These are phyloP conservation scores for Copromyces sp. DNA, from an alignment of 495 filamentous ascomycete genomes.

Conservation along the genomic window DNA sequence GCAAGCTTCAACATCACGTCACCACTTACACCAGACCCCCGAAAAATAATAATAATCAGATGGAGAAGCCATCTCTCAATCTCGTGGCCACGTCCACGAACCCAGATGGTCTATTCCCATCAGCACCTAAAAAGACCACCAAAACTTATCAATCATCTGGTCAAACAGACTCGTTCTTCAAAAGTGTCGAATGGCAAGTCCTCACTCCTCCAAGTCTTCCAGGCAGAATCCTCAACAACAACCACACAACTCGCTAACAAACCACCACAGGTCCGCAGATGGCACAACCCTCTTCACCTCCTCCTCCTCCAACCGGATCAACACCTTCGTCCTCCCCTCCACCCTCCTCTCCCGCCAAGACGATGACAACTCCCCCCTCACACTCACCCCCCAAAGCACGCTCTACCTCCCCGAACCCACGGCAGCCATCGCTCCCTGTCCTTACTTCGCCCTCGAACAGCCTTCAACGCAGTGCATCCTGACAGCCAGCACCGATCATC, in stretches of 20 bases:
- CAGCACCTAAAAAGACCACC: background rate
- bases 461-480: conserved; percentile 59
- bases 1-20: background rate
- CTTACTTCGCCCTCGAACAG: conserved; percentile 57
- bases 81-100: conserved; percentile 11
- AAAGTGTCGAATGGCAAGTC: conserved; percentile 24
- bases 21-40: background rate
- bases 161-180: conserved; percentile 21
- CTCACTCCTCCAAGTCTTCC: background rate
- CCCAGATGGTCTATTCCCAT: conserved; percentile 9
- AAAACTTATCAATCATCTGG: background rate
- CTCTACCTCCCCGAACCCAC: conserved; percentile 57
- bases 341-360: conserved; percentile 52
- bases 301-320: conserved; percentile 55
- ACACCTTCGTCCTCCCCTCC: conserved; percentile 61
- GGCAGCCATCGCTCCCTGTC: conserved; percentile 61
- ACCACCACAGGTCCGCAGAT: conserved; percentile 52
- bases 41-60: background rate
- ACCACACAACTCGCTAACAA: conserved; percentile 2
- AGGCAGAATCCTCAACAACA: background rate
- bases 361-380: conserved; percentile 22
- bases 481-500: conserved; percentile 56
- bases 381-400: conserved; percentile 50
- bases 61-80: conserved; percentile 15
- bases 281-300: conserved; percentile 74